A percentile compares a stretch with the other conserved stretches of the same genome.
These are phyloP conservation scores for Cercis canadensis DNA, from an alignment of 306 rosid genomes.

Conservation along the genomic window DNA sequence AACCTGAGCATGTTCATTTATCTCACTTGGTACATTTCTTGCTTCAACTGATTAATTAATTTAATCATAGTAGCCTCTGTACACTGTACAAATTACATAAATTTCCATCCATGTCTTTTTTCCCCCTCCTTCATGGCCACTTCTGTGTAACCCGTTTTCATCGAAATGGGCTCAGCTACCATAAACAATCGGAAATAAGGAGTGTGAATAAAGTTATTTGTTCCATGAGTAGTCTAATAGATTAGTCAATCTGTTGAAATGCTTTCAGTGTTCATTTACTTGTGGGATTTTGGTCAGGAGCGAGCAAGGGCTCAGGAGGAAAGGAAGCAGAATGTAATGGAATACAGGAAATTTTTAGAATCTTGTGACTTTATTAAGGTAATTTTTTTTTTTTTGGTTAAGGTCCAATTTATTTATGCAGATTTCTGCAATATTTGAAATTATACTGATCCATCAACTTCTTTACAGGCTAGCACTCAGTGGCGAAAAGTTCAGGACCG, in stretches of 20 bases:
- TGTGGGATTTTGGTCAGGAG: slow-evolving; percentile 59
- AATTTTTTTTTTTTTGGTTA: slow-evolving; percentile 10
- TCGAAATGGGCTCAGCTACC: background rate
- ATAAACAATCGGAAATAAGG: background rate
- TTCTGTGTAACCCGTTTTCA: background rate
- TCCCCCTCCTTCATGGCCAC: background rate
- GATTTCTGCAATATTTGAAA: slow-evolving; percentile 31
- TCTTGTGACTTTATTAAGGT: slow-evolving; percentile 96
- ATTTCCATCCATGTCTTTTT: background rate
- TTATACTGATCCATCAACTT: slow-evolving; percentile 36
- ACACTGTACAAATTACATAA: background rate
- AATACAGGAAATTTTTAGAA: slow-evolving; percentile 76
- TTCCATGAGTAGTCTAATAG: background rate
- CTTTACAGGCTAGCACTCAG: slow-evolving; percentile 78
- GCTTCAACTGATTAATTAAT: slow-evolving; percentile 2
- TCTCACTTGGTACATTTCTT: background rate
- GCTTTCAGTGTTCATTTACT: slow-evolving; percentile 32
- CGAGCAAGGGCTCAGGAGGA: slow-evolving; percentile 82
- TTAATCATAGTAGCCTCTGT: background rate
- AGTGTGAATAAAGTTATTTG: background rate
- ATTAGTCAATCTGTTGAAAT: slow-evolving; percentile 26
- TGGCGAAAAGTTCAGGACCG: slow-evolving; percentile 98
- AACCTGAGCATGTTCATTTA: background rate
- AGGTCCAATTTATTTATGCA: slow-evolving; percentile 15
- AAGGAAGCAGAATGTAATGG: slow-evolving; percentile 60